phyloP scores from a whole-genome alignment of 306 rosid species.

The Ormosia emarginata region DNA sequence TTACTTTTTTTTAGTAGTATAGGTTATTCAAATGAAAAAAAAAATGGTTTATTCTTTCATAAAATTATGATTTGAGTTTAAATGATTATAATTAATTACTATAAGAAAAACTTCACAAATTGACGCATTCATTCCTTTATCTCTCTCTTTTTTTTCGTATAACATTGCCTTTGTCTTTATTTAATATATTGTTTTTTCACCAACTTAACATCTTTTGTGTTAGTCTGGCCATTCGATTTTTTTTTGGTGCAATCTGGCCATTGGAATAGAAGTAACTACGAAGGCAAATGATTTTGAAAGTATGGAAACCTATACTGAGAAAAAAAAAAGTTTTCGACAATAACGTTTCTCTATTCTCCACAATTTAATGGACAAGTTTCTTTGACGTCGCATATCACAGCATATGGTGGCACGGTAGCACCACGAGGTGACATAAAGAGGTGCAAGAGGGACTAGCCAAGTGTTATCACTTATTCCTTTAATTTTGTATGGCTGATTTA shows the following conservation, averaged over 20 bases:
- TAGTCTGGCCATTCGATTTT: neutral
- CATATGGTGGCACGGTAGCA: neutral
- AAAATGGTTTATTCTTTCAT: neutral
- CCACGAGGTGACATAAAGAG: conserved; percentile 14
- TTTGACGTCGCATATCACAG: neutral
- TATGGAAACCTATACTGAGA: neutral
- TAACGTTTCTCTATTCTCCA: conserved; percentile 16
- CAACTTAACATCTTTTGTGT: neutral
- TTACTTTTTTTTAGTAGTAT: neutral
- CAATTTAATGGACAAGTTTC: neutral
- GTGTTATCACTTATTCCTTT: neutral
- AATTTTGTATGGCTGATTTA: neutral
- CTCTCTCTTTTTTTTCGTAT: neutral
- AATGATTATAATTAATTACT: neutral
- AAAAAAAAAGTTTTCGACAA: conserved; percentile 23
- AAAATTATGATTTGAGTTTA: neutral
- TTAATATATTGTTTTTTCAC: neutral
- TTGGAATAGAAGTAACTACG: neutral
- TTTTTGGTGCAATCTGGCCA: no score
- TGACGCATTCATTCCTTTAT: neutral
- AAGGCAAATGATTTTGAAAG: conserved; percentile 19
- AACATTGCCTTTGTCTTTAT: neutral
- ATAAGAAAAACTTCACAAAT: neutral
- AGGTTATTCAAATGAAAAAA: neutral
- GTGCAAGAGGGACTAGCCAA: conserved; percentile 2